These are phyloP conservation scores for Amyloporia xantha DNA, from an alignment of 768 basidiomycete genomes.

Conservation along the genomic window DNA sequence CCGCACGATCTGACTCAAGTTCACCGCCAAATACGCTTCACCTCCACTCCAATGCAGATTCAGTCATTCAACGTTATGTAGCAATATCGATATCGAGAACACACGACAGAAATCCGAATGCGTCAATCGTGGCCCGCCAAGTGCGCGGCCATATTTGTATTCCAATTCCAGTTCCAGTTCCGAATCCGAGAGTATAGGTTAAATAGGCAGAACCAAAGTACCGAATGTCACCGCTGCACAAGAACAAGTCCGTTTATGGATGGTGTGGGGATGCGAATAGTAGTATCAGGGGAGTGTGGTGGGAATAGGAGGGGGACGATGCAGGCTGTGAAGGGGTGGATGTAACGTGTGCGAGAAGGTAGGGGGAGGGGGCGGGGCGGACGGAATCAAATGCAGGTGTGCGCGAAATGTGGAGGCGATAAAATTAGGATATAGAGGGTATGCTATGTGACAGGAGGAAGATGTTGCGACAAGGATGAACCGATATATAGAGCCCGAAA, in stretches of 20 bases:
- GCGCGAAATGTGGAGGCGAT: slow-evolving; percentile 1
- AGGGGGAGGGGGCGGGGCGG: neutral
- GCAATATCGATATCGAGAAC: too few relatives aligned
- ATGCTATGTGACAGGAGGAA: slow-evolving; percentile 1
- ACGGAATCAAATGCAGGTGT: neutral
- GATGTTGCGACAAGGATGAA: neutral
- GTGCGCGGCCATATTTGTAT: neutral
- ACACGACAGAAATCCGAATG: too few relatives aligned
- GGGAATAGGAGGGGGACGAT: neutral
- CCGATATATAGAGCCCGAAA: neutral
- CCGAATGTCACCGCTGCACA: neutral
- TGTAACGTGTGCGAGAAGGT: neutral
- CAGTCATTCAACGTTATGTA: too few relatives aligned
- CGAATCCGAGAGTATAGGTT: neutral
- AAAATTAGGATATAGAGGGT: slow-evolving; percentile 8
- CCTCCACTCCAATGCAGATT: too few relatives aligned
- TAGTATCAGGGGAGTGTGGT: too few relatives aligned
- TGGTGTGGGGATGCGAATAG: neutral
- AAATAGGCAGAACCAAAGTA: neutral
- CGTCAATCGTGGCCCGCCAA: neutral
- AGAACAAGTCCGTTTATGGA: neutral
- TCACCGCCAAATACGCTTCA: too few relatives aligned
- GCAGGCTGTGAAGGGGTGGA: too few relatives aligned
- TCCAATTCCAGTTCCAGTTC: neutral
- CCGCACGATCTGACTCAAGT: too few relatives aligned